These are phyloP conservation scores for Erysiphe pulchra DNA, from an alignment of 2,329 filamentous ascomycete genomes.

Conservation along the genomic window DNA sequence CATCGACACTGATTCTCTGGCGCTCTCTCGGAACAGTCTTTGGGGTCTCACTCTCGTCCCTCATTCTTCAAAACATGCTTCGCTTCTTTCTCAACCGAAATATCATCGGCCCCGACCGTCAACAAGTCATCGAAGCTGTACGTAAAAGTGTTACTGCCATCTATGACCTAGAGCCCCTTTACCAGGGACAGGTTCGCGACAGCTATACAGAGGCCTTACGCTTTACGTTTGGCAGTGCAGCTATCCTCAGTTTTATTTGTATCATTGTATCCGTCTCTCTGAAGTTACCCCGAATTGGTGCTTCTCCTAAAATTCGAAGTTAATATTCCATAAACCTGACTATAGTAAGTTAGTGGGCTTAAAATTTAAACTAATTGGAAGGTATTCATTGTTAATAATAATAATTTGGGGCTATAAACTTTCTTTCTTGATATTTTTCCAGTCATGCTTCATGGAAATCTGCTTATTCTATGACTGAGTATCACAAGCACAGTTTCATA, in stretches of 20 bases:
- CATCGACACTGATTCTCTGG: constrained; percentile 46
- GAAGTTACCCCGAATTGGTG: constrained; percentile 25
- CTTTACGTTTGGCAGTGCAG: constrained; percentile 19
- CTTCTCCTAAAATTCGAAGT: constrained; percentile 3
- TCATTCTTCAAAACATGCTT: constrained; percentile 49
- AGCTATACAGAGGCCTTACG: constrained; percentile 27
- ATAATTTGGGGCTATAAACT: too few relatives aligned
- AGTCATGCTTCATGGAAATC: too few relatives aligned
- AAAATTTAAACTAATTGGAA: too few relatives aligned
- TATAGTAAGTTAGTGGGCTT: too few relatives aligned
- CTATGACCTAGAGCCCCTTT: constrained; percentile 17
- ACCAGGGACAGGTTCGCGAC: constrained; percentile 26
- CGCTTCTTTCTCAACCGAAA: constrained; percentile 28
- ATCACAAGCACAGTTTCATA: too few relatives aligned
- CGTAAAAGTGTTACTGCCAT: constrained; percentile 29
- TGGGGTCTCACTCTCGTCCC: constrained; percentile 44
- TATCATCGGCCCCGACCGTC: constrained; percentile 32
- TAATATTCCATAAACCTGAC: too few relatives aligned
- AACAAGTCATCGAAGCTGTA: constrained; percentile 25
- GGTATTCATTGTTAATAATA: too few relatives aligned
- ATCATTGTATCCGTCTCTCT: constrained; percentile 23
- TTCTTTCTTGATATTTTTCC: too few relatives aligned
- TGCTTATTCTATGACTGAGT: too few relatives aligned
- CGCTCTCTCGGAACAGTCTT: constrained; percentile 45
- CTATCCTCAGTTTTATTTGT: constrained; percentile 21